Percentiles rank a stretch among this genome's conserved stretches.
Conservation (phyloP, 208 protist genomes). For the Trypanosoma melophagium region DNA sequence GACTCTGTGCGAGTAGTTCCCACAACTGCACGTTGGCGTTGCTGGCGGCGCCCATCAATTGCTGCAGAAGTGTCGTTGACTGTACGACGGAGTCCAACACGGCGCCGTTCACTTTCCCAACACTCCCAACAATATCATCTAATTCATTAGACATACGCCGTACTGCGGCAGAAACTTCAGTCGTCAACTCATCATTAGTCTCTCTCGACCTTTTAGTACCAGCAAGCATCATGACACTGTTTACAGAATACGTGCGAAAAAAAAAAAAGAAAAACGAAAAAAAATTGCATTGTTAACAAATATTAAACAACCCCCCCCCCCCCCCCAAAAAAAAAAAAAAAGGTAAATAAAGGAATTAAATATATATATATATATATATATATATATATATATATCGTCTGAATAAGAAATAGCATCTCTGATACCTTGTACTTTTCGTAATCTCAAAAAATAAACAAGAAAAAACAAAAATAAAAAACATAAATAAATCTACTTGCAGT, state of each 20-base stretch:
- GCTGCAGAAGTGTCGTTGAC: slow-evolving; percentile 31
- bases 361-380: background rate
- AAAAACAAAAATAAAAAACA: background rate
- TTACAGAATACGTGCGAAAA: background rate
- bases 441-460: background rate
- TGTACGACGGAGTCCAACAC: slow-evolving; percentile 28
- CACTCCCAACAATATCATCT: slow-evolving; percentile 19
- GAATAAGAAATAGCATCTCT: too few species aligned
- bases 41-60: slow-evolving; percentile 25
- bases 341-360: slow-evolving; percentile 1
- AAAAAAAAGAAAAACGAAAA: slow-evolving; percentile 7
- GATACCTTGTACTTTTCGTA: too few species aligned
- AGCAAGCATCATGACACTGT: slow-evolving; percentile 17
- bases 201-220: slow-evolving; percentile 18
- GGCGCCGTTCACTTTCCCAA: slow-evolving; percentile 31
- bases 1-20: slow-evolving; percentile 19
- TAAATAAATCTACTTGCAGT: too few species aligned
- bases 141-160: slow-evolving; percentile 23
- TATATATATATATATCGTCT: background rate
- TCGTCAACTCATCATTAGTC: slow-evolving; percentile 10
- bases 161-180: slow-evolving; percentile 17
- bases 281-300: background rate
- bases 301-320: too few species aligned
- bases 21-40: slow-evolving; percentile 7
- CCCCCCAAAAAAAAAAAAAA: too few species aligned